These are phyloP conservation scores for Porphyra umbilicalis DNA, from an alignment of 31 red algal species.

Conservation along the genomic window DNA sequence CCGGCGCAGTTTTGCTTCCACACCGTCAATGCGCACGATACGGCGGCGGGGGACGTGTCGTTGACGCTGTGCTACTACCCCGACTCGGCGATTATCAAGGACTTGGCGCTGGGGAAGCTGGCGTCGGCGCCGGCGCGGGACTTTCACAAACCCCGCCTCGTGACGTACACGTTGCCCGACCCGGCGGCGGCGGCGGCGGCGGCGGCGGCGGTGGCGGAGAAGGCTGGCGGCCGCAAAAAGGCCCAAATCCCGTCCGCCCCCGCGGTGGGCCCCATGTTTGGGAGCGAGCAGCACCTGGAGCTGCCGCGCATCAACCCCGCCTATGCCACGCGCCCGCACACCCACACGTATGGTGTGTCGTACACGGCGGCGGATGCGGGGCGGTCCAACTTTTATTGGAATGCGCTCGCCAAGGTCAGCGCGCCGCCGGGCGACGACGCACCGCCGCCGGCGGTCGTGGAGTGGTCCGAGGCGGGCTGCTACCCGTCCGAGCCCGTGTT, in stretches of 20 bases:
- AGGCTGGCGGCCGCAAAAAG: background rate
- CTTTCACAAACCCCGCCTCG: background rate
- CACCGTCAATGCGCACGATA: constrained; percentile 54
- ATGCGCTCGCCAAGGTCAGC: background rate
- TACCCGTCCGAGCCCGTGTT: constrained; percentile 38
- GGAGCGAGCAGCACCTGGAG: constrained; percentile 1
- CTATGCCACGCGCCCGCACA: constrained; percentile 1
- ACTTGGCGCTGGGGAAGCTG: constrained; percentile 36
- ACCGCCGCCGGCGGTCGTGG: background rate
- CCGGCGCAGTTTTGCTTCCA: constrained; percentile 47
- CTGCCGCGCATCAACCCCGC: constrained; percentile 13
- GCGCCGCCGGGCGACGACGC: constrained; percentile 5
- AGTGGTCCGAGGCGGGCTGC: constrained; percentile 8
- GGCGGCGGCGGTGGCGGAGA: background rate
- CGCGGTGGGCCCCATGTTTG: background rate
- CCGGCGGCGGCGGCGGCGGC: background rate
- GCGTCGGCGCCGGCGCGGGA: constrained; percentile 3
- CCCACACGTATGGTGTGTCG: constrained; percentile 21
- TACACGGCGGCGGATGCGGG: background rate
- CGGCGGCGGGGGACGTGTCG: constrained; percentile 6
- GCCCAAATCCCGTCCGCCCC: background rate
- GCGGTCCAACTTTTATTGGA: background rate
- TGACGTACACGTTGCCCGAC: constrained; percentile 1
- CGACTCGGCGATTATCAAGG: constrained; percentile 24
- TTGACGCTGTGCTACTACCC: constrained; percentile 29